phyloP scores from a whole-genome alignment of 2,329 filamentous ascomycete species.

The Neofusicoccum ribis region DNA sequence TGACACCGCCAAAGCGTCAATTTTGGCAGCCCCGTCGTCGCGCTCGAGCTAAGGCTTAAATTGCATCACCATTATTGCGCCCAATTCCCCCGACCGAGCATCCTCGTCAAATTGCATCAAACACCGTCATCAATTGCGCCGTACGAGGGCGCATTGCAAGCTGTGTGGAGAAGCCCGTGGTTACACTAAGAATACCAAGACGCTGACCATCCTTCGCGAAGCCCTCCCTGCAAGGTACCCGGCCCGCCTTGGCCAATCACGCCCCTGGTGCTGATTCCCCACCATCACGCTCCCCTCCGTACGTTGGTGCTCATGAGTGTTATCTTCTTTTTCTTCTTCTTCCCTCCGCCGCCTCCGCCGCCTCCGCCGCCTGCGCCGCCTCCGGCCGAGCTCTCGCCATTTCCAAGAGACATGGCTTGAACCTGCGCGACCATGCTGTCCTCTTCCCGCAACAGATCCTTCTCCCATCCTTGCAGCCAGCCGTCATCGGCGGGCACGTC shows the following conservation, averaged over 20 bases:
- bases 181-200: neutral
- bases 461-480: constrained; percentile 83
- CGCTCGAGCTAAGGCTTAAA: constrained; percentile 8
- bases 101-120: neutral
- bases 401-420: constrained; percentile 40
- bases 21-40: constrained; percentile 11
- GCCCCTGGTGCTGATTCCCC: neutral
- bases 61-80: constrained; percentile 6
- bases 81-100: neutral
- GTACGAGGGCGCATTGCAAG: neutral
- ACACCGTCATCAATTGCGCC: neutral
- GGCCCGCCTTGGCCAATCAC: constrained; percentile 10
- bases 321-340: constrained; percentile 69
- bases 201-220: constrained; percentile 7
- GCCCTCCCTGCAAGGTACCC: constrained; percentile 18
- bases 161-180: neutral
- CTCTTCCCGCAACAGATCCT: constrained; percentile 65
- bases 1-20: constrained; percentile 11
- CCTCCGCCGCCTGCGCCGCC: constrained; percentile 33
- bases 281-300: constrained; percentile 55
- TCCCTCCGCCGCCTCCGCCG: constrained; percentile 32
- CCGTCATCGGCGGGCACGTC: constrained; percentile 65
- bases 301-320: constrained; percentile 68
- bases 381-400: constrained; percentile 27
- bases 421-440: constrained; percentile 54